A percentile compares a stretch with the other conserved stretches of the same genome.
phyloP scores from a whole-genome alignment of 768 basidiomycete genomes.

The Agaricus sinodeliciosus region DNA sequence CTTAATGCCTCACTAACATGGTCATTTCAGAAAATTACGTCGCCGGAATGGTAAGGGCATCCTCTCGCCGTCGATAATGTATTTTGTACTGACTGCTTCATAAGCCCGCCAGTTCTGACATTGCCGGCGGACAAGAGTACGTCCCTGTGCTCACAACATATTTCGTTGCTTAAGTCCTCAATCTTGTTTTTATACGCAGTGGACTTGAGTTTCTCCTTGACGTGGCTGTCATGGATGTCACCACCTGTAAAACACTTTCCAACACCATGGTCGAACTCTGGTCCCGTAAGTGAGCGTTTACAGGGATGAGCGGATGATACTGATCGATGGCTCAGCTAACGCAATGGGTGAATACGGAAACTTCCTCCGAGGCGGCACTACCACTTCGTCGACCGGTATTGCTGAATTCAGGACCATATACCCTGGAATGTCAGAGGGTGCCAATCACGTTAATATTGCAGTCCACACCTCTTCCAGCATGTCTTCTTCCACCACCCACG shows the following conservation, averaged over 20 bases:
- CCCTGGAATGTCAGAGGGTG: slow-evolving; percentile 27
- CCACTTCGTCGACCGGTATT: slow-evolving; percentile 27
- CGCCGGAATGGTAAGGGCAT: not conserved
- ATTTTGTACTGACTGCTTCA: not conserved
- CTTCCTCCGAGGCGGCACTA: slow-evolving; percentile 30
- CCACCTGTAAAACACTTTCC: slow-evolving; percentile 32
- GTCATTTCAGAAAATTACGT: slow-evolving; percentile 3
- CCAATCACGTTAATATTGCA: slow-evolving; percentile 30
- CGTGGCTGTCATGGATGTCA: slow-evolving; percentile 30
- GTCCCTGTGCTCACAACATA: not conserved
- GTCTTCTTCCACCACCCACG: slow-evolving; percentile 22
- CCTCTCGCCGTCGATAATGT: no score
- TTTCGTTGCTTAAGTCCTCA: not conserved
- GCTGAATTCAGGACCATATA: slow-evolving; percentile 32
- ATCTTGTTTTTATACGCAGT: slow-evolving; percentile 12
- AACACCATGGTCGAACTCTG: slow-evolving; percentile 35
- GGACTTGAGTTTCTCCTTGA: slow-evolving; percentile 31
- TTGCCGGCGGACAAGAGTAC: slow-evolving; percentile 23
- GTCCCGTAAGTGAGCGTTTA: slow-evolving; percentile 16
- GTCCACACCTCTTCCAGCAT: slow-evolving; percentile 24
- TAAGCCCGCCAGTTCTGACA: slow-evolving; percentile 20
- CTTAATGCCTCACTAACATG: not conserved
- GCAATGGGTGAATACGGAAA: slow-evolving; percentile 26
- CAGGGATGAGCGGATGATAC: not conserved
- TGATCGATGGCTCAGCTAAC: slow-evolving; percentile 20